Evolutionary conservation across 2,329 filamentous ascomycete genomes (phyloP), one percentile per base, ranked within the genome.

Genomic region (Huntiella savannae): DNA sequence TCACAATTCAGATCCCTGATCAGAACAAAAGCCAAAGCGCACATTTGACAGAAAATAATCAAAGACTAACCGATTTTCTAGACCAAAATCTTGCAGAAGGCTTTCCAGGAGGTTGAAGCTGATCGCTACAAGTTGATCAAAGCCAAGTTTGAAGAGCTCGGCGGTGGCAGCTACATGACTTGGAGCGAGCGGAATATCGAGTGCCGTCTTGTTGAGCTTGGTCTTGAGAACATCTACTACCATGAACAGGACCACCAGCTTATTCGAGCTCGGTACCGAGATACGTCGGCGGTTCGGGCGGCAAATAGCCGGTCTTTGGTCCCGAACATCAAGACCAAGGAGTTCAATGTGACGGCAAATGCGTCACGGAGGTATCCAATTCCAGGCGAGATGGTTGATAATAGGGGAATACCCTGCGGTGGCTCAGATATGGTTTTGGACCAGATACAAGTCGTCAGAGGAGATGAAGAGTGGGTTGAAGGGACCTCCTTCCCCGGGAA

Each of bases 171-270:
- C 38, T 64, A 65, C 45, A 64, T 66, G 50, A 63, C 68, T 33
- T 68, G 71, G 59, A 72, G 66, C 50, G 57, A 63, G 3, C 61
- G 60, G 28, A 68, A 71, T 49, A 60, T 74, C 35, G 65, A 70
- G 50, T 61, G 65, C 53, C 66, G 67, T 52, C 59, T 73, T 2
- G 64, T 71, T 46, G 63, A 65, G 50, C 51, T 62, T 37, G 67
- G 63, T 45, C 56, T 70, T 42, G 65, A 69, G 46, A 64, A 69
- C 46, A 55, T 62, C 33, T 61, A 53, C 36, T 43, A 34, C 40
- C 40, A 43, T 12, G 40, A 43, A 7, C 28, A 43, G 11, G 40
- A 15, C n/a, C 22, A 33, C 40, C 57, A 33, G 13, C 40, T 43
- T 19, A 43, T 43, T 19, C 40, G 40, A 4, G 40, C 40, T 16